Evolutionary conservation across 1,284 basidiomycete species (phyloP), one percentile per base, ranked within the genome.

Genomic region (Fomitopsis palustris): DNA sequence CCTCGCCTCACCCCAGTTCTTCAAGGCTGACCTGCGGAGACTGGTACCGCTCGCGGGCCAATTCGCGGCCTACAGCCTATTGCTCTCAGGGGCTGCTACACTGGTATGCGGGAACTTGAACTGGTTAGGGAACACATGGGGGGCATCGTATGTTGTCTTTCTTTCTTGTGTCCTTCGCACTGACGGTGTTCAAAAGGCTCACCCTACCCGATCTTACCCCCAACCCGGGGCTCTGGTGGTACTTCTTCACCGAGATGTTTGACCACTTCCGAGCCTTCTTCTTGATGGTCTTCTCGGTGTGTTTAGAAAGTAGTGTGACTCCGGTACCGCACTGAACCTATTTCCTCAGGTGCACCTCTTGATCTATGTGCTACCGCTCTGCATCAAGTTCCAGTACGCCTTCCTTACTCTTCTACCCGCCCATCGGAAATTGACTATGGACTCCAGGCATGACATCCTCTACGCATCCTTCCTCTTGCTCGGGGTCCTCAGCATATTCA

Each of bases 241-340:
- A 99, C 76, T 98, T 98, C 77, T 98, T 98, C 76, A 98, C 95
- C 14, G 96, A 99, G 73, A 98, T 98, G 90, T 99, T 99, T 67
- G 95, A 98, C 70, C 93, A 99, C 74, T 99, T 98, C 78, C 81
- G 96, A 33, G 84, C 88, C 2, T 98, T 98, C 77, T 99, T 98
- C 80, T 78, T 97, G 19, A 90, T 96, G 79, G 92, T 93, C n/a
- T 98, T 98, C 74, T 94, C 93, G 43, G 93, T 93, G 67, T 47
- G 87, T 74, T 31, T n/a, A 29, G 3, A 17, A 19, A 37, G 1
- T 10, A 27, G 41, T 16, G 37, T 41, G 23, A 16, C 8, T 17
- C 29, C 12, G 4, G 6, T 45, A 25, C 19, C 42, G 8, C 23
- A 14, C 23, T 45, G 3, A 45, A 5, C 9, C 41, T 33, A 53